Base-by-base conservation (phyloP, 2,329 filamentous ascomycete genomes). In the Colletotrichum sp. region DNA sequence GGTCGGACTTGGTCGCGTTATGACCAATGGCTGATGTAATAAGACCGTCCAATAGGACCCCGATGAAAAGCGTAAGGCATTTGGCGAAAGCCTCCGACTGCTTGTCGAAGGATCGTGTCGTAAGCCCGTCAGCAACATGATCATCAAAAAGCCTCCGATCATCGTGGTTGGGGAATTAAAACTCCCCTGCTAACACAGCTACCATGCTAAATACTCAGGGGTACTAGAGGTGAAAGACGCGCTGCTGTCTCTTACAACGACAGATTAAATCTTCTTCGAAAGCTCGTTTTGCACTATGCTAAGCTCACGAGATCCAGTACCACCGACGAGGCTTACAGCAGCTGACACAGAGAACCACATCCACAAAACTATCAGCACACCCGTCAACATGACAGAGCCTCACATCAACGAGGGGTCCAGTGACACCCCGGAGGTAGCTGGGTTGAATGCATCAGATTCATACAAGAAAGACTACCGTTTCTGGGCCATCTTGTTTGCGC, bases 401-500 rank as follows among this genome's bases (percentile, higher is more conserved):
- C 21, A 13, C 24, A 12, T 59, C 6, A 15, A 49, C 10, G 24
- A 21, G 63, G 13, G 3, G 8, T 24, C 7, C 9, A 6, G 12
- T 21, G 9, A 9, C 3, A n/a, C 9, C 9, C 16, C 36, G 4
- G 63, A 28, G 21, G 52, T 16, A 9, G 21, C 16, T 21, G 10
- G 4, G 44, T 13, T 24, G 3, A 52, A 21, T 52, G n/a, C 32
- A 16, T 39, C 32, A 9, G 44, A 28, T 13, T 5, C 60, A 6
- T 77, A 76, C 44, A 69, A 71, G 28, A 71, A 68, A 26, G 69
- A 76, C 18, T 73, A 64, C 79, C 79, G 81, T 28, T 82, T 82
- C 66, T 82, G 80, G 81, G 79, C 79, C 74, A 79, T 82, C 57
- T 77, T 82, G 71, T 18, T 78, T 6, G 79, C 78, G 1, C 72